Evolutionary conservation across 192 early-diverging fungal species (phyloP).

Genomic region (Endogone sp.): DNA sequence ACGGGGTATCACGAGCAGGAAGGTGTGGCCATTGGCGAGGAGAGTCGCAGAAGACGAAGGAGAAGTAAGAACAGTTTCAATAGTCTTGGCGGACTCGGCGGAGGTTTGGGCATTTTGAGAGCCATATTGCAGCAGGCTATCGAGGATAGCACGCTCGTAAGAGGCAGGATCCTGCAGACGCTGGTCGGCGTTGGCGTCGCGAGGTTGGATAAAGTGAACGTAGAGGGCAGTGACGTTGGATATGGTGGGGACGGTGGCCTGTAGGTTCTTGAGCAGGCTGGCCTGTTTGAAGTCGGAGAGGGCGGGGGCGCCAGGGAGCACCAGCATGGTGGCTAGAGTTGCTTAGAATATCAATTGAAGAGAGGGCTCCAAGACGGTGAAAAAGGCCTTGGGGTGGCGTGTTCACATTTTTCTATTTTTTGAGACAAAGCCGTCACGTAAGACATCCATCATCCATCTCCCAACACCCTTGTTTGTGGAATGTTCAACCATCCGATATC

Average conservation of each 20-base stretch:
- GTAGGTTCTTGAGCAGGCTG: conserved; percentile 54
- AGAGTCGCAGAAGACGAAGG: background rate
- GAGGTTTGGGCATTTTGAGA: conserved; percentile 34
- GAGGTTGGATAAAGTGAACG: conserved; percentile 73
- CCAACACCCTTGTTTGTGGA: too few relatives aligned
- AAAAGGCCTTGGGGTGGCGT: too few relatives aligned
- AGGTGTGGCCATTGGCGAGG: conserved; percentile 28
- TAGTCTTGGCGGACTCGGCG: conserved; percentile 6
- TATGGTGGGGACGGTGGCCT: conserved; percentile 47
- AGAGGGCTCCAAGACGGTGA: too few relatives aligned
- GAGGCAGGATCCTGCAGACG: conserved; percentile 35
- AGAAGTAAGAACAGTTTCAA: conserved; percentile 15
- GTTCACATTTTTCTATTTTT: too few relatives aligned
- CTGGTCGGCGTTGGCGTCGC: conserved; percentile 25
- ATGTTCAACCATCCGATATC: too few relatives aligned
- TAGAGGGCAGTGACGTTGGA: conserved; percentile 57
- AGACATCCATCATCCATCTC: too few relatives aligned
- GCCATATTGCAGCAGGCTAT: conserved; percentile 44
- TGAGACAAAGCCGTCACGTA: too few relatives aligned
- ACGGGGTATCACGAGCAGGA: conserved; percentile 83
- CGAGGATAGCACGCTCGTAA: conserved; percentile 35
- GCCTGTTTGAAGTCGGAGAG: conserved; percentile 73
- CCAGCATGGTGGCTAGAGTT: conserved; percentile 74
- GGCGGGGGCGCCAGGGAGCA: conserved; percentile 80
- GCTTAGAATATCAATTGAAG: too few relatives aligned